Evolutionary conservation across 2,329 filamentous ascomycete genomes (phyloP), one percentile per base, ranked within the genome.

Genomic region (Ambrosiella xylebori): DNA sequence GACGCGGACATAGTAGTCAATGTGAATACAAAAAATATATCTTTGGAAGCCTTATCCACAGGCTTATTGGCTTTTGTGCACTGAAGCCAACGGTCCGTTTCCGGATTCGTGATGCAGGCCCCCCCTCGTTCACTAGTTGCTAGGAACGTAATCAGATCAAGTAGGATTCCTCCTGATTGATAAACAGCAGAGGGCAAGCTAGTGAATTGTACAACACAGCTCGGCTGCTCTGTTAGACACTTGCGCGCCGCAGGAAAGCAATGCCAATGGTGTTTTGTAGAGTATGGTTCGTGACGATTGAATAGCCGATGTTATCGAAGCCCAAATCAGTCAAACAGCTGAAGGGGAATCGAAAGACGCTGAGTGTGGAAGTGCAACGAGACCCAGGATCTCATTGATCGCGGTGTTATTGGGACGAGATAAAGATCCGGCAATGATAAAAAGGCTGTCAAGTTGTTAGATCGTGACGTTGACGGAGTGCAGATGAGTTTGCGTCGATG

Each of bases 361-460:
- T 58, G 56, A 15, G 44, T 58, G 37, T 60, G 51, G 27, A 58
- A 58, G 38, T 57, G 55, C 38, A 51, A 49, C 44, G 56, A 58
- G 8, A 45, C 53, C 51, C 56, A 56, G 54, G 50, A 51, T 60
- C 51, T 54, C 59, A 60, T 60, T 60, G 59, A 60, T 58, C 59
- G 35, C 39, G 19, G 37, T 57, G 13, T 57, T 38, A 37, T 11
- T 39, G 35, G 44, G 36, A 17, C 13, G 40, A 51, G 47, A 5
- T 47, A 8, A 15, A 15, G 19, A 17, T 13, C 19, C n/a, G 47
- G 17, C 17, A 36, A 17, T 9, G 27, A 17, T 6, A n/a, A 51
- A 51, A 51, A 9, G 19, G 12, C n/a, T 5, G 15, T 51, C 15
- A 8, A 51, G 47, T 19, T 17, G 35, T 17, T 36, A n/a, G 9